Conservation (phyloP, 2,329 filamentous ascomycete genomes). For the Epichloe typhina region DNA sequence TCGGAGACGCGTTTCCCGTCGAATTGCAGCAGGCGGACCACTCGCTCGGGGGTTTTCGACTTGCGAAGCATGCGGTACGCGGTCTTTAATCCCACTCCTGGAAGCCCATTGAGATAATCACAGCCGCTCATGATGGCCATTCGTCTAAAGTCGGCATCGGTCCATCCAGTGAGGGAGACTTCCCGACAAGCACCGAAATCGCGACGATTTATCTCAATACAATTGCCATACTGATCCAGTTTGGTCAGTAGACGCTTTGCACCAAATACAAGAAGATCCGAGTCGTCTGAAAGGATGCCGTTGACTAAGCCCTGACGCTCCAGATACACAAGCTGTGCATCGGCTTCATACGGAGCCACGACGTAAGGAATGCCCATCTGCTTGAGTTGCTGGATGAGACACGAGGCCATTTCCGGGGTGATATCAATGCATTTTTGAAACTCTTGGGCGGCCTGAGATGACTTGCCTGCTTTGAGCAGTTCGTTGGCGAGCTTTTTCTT, state of each 20-base stretch:
- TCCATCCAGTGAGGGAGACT: constrained; percentile 83
- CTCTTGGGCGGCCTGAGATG: constrained; percentile 67
- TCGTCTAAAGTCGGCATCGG: constrained; percentile 75
- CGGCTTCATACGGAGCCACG: constrained; percentile 93
- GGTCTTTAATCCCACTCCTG: constrained; percentile 81
- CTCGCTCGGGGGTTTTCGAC: constrained; percentile 72
- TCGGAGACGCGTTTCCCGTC: constrained; percentile 77
- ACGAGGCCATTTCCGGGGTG: constrained; percentile 87
- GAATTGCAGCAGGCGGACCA: constrained; percentile 73
- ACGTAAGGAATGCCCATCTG: constrained; percentile 68
- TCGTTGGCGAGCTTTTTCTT: constrained; percentile 65
- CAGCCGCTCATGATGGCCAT: constrained; percentile 97
- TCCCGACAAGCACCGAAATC: constrained; percentile 85
- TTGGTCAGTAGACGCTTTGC: constrained; percentile 86
- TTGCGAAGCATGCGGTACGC: constrained; percentile 84
- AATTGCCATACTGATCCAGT: constrained; percentile 84
- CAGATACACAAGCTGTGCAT: constrained; percentile 90
- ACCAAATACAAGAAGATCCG: constrained; percentile 89
- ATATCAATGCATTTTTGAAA: constrained; percentile 93
- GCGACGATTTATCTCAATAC: constrained; percentile 77
- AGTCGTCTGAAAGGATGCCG: constrained; percentile 92
- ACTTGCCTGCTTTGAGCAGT: constrained; percentile 68
- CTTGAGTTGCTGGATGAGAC: constrained; percentile 86
- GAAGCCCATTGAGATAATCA: constrained; percentile 82
- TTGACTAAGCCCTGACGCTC: constrained; percentile 73